Evolutionary conservation across 2,329 filamentous ascomycete species (phyloP), one percentile per base, ranked within the genome.

Genomic region (Cryphonectria carpinicola): DNA sequence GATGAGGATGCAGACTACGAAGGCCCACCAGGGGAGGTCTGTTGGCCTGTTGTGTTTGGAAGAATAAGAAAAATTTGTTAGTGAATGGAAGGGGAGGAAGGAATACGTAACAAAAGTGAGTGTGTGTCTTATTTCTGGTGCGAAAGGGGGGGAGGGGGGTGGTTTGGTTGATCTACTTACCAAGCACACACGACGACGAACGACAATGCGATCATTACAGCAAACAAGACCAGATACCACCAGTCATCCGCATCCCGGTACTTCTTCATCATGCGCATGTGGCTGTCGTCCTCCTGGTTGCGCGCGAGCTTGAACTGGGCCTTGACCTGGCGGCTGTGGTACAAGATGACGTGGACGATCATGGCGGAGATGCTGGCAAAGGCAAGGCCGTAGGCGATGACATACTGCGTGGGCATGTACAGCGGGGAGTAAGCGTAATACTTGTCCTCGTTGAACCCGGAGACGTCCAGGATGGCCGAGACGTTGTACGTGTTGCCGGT

Each of bases 341-440:
- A 89, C 19, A 89, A 77, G 2, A 75, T 78, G 60, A 88, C 86
- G 70, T 89, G 87, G 10, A 88, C 83, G 58, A 89, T 79, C 70
- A 89, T 88, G 13, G 89, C 87, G 0, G 88, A 85, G 39, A 92
- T 85, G 32, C 89, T 88, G n/a, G 90, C 90, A 76, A 92, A 92
- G 0, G 88, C 88, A 14, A 92, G 81, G 1, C 89, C 90, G 74
- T 92, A 89, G 10, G 83, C 81, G 52, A 89, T 78, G 2, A 86
- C 85, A 71, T 88, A 92, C 71, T 90, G 89, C 0, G 89, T 86
- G 2, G 88, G 85, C 28, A 92, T 81, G 76, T 87, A 92, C 4
- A 92, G 83, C 1, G 90, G 90, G 28, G 90, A 92, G 78, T 92
- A 92, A 32, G 82, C 81, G 72, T 85, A 81, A 78, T 92, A 92